Base-by-base conservation (phyloP, 768 basidiomycete species). In the Naganishia vaughanmartiniae region DNA sequence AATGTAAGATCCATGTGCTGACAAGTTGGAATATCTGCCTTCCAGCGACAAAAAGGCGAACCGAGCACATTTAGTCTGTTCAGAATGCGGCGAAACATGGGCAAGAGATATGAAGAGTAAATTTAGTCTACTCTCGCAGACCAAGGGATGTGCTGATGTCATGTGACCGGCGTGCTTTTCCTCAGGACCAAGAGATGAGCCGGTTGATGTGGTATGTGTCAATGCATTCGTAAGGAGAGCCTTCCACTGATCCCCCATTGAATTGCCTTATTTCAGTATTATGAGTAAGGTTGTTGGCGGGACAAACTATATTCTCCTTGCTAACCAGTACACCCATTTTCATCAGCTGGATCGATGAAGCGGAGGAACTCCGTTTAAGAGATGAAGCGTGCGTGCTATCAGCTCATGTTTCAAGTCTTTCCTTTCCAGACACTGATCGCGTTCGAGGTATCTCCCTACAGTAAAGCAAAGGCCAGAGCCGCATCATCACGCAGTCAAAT, bases 51-150 rank as follows among this genome's bases (percentile, higher is more conserved):
- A 79, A 33, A 72, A 74, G 56, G 73, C 89, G 75, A 93, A 93
- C 87, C 92, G 91, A 78, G 87, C 92, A 66, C 89, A 86, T 76
- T 86, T 91, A 89, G 70, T 70, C n/a, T 81, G 80, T 70, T 79
- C 80, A 91, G 66, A 92, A 89, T 73, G 95, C 90, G 67, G 91
- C 91, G 77, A 96, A 92, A 79, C 89, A 90, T 76, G 92, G 94
- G 71, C 93, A 84, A 91, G 76, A 89, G 95, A 81, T 89, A 90
- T 66, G 86, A 92, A 92, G 89, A 74, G 72, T 84, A 68, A 54
- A 72, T 65, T 31, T 21, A 19, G 19, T 45, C 48, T 17, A 19
- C 28, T 34, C 31, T 19, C 63, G 26, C 39, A 30, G 6, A 30
- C 48, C 26, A 42, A 6, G 60, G 51, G 28, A 28, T 14, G 53